These are phyloP conservation scores for Capsicum chinense DNA, from an alignment of 257 asterid species.

Conservation along the genomic window DNA sequence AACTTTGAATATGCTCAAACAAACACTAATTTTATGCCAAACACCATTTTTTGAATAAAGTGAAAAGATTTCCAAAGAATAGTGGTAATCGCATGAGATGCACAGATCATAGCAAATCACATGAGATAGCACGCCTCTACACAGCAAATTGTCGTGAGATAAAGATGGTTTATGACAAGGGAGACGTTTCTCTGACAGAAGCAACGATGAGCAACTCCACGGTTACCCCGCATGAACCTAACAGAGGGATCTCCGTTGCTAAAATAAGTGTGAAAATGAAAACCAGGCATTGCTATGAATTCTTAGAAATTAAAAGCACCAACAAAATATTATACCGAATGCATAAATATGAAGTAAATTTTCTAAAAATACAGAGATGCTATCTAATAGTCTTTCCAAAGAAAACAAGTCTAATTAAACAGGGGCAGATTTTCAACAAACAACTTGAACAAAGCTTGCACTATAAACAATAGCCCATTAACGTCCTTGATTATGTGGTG, in stretches of 20 bases:
- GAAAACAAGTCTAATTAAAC: background rate
- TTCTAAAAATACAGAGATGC: background rate
- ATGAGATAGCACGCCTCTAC: no score
- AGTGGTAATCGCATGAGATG: no score
- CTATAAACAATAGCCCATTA: constrained; percentile 40
- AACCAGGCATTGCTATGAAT: constrained; percentile 12
- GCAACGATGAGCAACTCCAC: background rate
- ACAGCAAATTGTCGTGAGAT: no score
- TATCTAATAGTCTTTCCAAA: background rate
- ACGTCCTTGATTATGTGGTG: constrained; percentile 81
- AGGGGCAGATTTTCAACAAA: background rate
- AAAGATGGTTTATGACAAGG: no score
- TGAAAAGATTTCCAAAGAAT: no score
- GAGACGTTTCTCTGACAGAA: background rate
- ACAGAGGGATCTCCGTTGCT: background rate
- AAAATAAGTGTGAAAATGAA: background rate
- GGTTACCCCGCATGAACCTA: background rate
- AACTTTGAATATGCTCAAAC: no score
- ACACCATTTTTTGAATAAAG: no score
- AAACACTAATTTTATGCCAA: no score
- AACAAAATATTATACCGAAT: background rate
- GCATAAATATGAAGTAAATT: background rate
- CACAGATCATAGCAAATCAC: no score
- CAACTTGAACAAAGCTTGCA: constrained; percentile 3
- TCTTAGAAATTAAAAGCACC: background rate